A percentile compares a stretch with the other conserved stretches of the same genome.
Conservation (phyloP, 1,139 yeast species). For the Geotrichum macrosporum region DNA sequence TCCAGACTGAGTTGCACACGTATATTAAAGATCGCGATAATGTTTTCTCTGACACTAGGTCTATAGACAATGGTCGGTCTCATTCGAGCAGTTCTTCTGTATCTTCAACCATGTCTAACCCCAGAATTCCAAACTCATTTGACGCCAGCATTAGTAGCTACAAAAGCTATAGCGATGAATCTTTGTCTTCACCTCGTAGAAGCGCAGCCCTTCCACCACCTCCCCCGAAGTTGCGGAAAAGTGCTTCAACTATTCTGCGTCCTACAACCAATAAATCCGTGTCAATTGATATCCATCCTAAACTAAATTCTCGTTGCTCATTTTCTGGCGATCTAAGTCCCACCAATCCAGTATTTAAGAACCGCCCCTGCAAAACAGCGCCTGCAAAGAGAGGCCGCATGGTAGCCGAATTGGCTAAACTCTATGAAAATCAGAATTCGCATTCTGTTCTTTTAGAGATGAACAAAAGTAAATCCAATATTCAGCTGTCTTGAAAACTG, state of each 20-base stretch:
- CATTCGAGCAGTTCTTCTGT: constrained; percentile 6
- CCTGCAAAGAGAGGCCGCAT: constrained; percentile 32
- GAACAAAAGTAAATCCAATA: constrained; percentile 7
- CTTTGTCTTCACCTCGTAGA: neutral
- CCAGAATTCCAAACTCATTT: neutral
- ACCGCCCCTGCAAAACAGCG: constrained; percentile 11
- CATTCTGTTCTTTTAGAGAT: constrained; percentile 5
- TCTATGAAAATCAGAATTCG: constrained; percentile 28
- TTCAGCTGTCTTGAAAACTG: neutral
- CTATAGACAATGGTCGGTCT: constrained; percentile 3
- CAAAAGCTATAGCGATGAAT: neutral
- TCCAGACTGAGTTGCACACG: no score
- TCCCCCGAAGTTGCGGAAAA: constrained; percentile 18
- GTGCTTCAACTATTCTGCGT: constrained; percentile 15
- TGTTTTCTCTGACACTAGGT: constrained; percentile 1
- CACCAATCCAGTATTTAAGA: neutral
- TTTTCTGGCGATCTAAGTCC: constrained; percentile 4
- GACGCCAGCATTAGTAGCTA: neutral
- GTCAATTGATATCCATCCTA: neutral
- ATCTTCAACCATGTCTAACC: constrained; percentile 11
- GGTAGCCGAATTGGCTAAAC: constrained; percentile 37
- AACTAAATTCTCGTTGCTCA: constrained; percentile 6
- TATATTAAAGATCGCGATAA: neutral
- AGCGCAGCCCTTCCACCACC: constrained; percentile 5
- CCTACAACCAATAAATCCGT: neutral